These are phyloP conservation scores for Wallacemonas sp. DNA, from an alignment of 208 protist genomes.

Conservation along the genomic window DNA sequence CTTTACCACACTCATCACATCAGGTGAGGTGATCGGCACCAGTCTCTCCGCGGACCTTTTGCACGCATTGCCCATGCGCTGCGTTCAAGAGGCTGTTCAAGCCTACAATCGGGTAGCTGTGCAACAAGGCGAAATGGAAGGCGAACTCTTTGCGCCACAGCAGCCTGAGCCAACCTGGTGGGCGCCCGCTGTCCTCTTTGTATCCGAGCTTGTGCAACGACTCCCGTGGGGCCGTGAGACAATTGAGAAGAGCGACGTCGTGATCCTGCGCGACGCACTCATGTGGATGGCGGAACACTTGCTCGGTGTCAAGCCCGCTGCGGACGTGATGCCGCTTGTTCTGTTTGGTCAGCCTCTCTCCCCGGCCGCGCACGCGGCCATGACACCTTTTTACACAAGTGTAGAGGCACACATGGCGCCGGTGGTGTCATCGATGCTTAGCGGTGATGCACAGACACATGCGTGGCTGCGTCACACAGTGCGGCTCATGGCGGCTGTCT, in stretches of 20 bases:
- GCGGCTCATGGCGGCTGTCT: not conserved
- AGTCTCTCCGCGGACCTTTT: too few species aligned
- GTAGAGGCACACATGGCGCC: not conserved
- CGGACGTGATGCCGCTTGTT: not conserved
- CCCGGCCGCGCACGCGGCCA: not conserved
- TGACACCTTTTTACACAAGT: not conserved
- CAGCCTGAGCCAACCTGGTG: not conserved
- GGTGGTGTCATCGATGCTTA: not conserved
- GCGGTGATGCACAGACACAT: too few species aligned
- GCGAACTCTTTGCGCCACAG: not conserved
- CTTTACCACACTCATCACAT: conserved; percentile 7
- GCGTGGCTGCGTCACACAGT: not conserved
- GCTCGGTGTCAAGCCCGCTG: not conserved
- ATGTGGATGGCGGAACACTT: not conserved
- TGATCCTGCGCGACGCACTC: not conserved
- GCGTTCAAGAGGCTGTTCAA: not conserved
- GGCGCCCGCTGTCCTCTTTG: not conserved
- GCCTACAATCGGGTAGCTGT: not conserved
- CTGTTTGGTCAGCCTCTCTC: not conserved
- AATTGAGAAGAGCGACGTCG: not conserved
- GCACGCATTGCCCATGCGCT: not conserved
- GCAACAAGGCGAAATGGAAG: too few species aligned
- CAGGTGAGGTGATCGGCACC: not conserved
- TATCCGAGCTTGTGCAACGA: not conserved
- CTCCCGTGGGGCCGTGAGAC: not conserved